Conservation (phyloP, 2,329 filamentous ascomycete species). For the Cladosporium phlei region DNA sequence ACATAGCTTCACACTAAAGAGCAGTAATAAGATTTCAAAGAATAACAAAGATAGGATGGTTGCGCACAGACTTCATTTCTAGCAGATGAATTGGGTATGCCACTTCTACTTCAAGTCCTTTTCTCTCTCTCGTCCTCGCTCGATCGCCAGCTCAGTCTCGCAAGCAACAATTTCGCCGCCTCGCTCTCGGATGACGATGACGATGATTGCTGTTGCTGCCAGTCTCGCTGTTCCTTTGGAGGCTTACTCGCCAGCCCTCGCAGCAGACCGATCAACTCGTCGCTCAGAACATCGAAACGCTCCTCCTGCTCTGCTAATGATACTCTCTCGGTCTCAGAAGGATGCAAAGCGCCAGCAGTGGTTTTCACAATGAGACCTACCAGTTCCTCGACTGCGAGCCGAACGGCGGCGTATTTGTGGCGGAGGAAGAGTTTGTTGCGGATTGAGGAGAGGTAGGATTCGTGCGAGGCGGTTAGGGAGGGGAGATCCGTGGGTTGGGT, state of each 20-base stretch:
- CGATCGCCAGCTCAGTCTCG: slow-evolving; percentile 21
- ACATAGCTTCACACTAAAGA: no score
- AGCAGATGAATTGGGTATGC: no score
- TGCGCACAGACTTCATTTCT: no score
- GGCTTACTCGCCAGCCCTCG: slow-evolving; percentile 17
- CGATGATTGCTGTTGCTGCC: slow-evolving; percentile 1
- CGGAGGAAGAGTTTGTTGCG: slow-evolving; percentile 29
- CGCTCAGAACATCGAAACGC: slow-evolving; percentile 13
- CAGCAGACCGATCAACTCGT: slow-evolving; percentile 14
- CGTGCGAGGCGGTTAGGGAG: slow-evolving; percentile 24
- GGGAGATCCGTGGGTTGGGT: slow-evolving; percentile 19
- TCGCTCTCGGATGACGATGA: slow-evolving; percentile 22
- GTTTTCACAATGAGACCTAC: slow-evolving; percentile 23
- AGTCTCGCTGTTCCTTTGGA: slow-evolving; percentile 10
- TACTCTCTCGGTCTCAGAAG: not conserved
- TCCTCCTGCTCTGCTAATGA: not conserved
- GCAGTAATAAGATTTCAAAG: no score
- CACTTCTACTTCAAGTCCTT: no score
- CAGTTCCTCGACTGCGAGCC: slow-evolving; percentile 22
- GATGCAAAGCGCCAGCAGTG: slow-evolving; percentile 12
- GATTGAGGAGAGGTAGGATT: slow-evolving; percentile 27
- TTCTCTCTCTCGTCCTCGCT: not conserved
- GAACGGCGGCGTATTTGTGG: slow-evolving; percentile 25
- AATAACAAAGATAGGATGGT: no score
- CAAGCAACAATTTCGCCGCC: slow-evolving; percentile 17